These are phyloP conservation scores for Coffea canephora DNA, from an alignment of 257 asterid genomes.

Conservation along the genomic window DNA sequence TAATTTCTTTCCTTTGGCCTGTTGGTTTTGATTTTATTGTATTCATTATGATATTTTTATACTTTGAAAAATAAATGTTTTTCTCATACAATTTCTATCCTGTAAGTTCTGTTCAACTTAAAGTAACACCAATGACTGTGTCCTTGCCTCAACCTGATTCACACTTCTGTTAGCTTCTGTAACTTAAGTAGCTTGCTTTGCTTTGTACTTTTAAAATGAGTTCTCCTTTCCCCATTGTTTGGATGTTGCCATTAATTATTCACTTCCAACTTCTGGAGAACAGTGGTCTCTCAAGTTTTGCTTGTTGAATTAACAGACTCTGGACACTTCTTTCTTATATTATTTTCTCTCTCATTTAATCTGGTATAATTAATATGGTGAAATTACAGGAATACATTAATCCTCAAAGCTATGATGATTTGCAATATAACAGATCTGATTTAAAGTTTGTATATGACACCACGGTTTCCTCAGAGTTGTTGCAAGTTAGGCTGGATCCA, in stretches of 20 bases:
- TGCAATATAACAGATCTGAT: too few relatives aligned
- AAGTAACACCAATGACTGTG: background rate
- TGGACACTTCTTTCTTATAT: background rate
- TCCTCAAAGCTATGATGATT: background rate
- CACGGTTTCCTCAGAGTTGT: background rate
- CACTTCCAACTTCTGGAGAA: background rate
- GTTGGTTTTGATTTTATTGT: background rate
- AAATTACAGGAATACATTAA: background rate
- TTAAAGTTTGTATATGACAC: background rate
- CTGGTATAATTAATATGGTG: background rate
- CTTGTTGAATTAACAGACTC: background rate
- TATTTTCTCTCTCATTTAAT: background rate
- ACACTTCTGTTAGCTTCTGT: background rate
- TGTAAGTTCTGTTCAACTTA: background rate
- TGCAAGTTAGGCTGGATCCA: background rate
- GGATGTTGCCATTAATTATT: background rate
- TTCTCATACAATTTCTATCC: background rate
- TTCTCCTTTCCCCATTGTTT: background rate
- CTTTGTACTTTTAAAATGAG: background rate
- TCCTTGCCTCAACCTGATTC: background rate
- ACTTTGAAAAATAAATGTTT: background rate
- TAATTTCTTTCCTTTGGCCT: conserved; percentile 25
- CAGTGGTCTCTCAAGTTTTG: background rate
- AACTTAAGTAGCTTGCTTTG: background rate
- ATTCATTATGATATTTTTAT: background rate